phyloP scores from a whole-genome alignment of 1,139 yeast species.

The Kurtzmaniella quercitrusa region DNA sequence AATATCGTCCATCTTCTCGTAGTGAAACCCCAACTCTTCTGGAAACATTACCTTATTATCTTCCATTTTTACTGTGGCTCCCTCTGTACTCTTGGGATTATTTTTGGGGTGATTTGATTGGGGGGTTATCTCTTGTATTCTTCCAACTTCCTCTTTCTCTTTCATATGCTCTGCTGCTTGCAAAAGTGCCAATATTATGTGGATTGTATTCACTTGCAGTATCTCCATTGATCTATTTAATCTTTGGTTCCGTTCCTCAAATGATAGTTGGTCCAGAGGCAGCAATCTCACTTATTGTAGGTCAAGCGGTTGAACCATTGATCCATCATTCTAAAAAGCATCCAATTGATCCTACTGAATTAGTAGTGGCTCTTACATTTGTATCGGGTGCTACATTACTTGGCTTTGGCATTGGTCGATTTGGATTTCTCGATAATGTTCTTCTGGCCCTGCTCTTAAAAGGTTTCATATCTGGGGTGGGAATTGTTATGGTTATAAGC shows the following conservation, averaged over 20 bases:
- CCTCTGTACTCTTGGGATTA: constrained; percentile 50
- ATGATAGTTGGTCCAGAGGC: constrained; percentile 98
- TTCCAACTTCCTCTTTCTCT: constrained; percentile 88
- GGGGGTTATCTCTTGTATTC: constrained; percentile 85
- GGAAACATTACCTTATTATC: constrained; percentile 54
- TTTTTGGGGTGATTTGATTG: constrained; percentile 71
- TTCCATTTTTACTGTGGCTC: constrained; percentile 82
- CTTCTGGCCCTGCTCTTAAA: constrained; percentile 76
- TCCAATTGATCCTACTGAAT: constrained; percentile 52
- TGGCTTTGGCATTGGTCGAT: constrained; percentile 74
- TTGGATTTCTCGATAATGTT: constrained; percentile 87
- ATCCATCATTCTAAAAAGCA: constrained; percentile 41
- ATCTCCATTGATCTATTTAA: constrained; percentile 76
- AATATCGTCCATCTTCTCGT: background rate
- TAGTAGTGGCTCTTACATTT: constrained; percentile 70
- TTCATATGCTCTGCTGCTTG: constrained; percentile 85
- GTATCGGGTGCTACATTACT: constrained; percentile 73
- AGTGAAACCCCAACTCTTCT: background rate
- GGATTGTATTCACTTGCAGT: constrained; percentile 81
- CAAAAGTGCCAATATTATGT: constrained; percentile 84
- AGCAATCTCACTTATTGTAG: constrained; percentile 85
- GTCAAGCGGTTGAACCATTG: constrained; percentile 79
- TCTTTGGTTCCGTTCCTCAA: constrained; percentile 90
- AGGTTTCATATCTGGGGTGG: constrained; percentile 94
- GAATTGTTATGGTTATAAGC: constrained; percentile 80